phyloP scores from a whole-genome alignment of 164 flowering plant species.

The Liriodendron chinense region DNA sequence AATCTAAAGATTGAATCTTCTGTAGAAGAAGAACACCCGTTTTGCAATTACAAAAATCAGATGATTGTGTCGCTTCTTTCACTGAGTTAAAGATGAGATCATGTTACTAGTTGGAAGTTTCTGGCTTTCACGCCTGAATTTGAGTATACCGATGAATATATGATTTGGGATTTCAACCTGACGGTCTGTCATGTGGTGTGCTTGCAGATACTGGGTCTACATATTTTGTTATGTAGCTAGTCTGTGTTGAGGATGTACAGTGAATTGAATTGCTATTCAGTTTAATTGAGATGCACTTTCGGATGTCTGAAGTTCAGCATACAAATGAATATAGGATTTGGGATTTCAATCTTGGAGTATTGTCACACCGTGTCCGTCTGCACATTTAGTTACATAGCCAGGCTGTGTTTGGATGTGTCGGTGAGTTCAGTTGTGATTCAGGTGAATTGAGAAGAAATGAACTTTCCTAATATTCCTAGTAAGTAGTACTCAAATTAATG shows the following conservation, averaged over 20 bases:
- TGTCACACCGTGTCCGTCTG: background rate
- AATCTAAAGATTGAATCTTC: conserved; percentile 14
- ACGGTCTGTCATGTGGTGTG: background rate
- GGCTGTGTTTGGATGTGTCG: no score
- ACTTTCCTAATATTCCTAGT: no score
- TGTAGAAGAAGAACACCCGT: conserved; percentile 57
- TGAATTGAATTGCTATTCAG: no score
- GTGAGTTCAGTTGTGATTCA: no score
- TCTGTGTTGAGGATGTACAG: no score
- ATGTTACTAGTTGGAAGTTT: background rate
- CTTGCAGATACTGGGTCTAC: background rate
- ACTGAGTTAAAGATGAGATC: no score
- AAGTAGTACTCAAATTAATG: no score
- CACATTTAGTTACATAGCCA: background rate
- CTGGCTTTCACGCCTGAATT: no score
- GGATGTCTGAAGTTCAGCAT: background rate
- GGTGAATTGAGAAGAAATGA: no score
- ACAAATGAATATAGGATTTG: background rate
- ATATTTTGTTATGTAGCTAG: background rate
- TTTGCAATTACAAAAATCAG: conserved; percentile 30
- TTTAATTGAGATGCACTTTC: background rate
- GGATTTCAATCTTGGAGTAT: background rate
- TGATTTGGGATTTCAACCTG: background rate
- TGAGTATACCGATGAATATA: background rate
- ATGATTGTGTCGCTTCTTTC: conserved; percentile 42